Evolutionary conservation across 129 eudicot species (phyloP), one percentile per base, ranked within the genome.

Genomic region (Artemisia argyi): DNA sequence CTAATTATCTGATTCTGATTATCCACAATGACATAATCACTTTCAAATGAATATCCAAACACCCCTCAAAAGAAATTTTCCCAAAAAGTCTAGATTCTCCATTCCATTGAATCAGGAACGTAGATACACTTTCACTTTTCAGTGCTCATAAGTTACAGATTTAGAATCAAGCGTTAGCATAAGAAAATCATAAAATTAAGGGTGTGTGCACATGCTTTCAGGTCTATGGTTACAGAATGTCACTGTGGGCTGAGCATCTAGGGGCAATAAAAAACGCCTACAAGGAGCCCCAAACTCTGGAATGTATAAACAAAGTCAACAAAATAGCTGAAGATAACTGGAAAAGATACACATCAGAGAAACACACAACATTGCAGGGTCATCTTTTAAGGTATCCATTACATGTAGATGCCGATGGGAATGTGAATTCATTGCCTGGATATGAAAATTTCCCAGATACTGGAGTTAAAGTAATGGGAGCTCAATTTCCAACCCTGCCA

Each of bases 211-310:
- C 7, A 39, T 39, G 46, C 6, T 39, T 63, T 32, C 83, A 91
- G 97, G 73, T 91, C 5, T 88, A 91, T 63, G 97, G 97, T 19
- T 88, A 85, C 75, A 88, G 97, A 84, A 85, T 79, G 85, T 91
- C 97, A 2, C 11, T 91, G 13, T 91, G 97, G 97, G 90, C 90
- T 13, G 97, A 91, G 79, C 97, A 91, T 42, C 85, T 86, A 6
- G 97, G 88, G 42, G 60, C 12, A 55, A 46, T 76, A n/a, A 84
- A 91, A 16, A 51, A 71, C 1, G 57, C 73, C 68, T 88, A 83
- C 59, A 22, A 75, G 42, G 70, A 84, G 54, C 92, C 96, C n/a
- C 80, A 86, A 70, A 64, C 73, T 20, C 49, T 91, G 42, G 96
- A 91, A 30, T 88, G 97, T 65, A 96, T 91, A 68, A 76, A 58